Percentiles rank a stretch among this genome's conserved stretches.
Evolutionary conservation across 2,329 filamentous ascomycete genomes (phyloP).

Genomic region (Boeremia lycopersici): DNA sequence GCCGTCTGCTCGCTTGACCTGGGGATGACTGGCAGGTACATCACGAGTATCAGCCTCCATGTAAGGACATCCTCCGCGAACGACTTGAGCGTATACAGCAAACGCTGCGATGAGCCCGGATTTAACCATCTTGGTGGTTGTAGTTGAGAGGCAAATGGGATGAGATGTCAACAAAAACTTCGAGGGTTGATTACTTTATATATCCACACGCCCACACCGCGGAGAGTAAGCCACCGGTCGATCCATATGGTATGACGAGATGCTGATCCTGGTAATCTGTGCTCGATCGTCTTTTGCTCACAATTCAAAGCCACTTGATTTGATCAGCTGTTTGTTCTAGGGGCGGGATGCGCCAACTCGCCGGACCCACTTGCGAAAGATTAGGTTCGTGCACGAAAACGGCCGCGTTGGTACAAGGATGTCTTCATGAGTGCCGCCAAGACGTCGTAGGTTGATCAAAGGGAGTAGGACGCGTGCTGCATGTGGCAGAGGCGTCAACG

Average conservation of each 20-base stretch:
- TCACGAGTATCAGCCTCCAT: slow-evolving; percentile 42
- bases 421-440: slow-evolving; percentile 18
- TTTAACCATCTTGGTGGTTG: slow-evolving; percentile 32
- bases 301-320: slow-evolving; percentile 7
- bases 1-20: slow-evolving; percentile 35
- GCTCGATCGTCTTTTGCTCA: slow-evolving; percentile 6
- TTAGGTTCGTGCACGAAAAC: slow-evolving; percentile 12
- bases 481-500: slow-evolving; percentile 5
- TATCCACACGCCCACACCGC: neutral
- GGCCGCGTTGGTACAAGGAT: slow-evolving; percentile 16
- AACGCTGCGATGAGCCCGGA: slow-evolving; percentile 30
- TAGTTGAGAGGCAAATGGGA: neutral
- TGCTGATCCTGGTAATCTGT: neutral
- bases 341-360: slow-evolving; percentile 5
- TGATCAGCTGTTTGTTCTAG: slow-evolving; percentile 13
- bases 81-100: slow-evolving; percentile 30
- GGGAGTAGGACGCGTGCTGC: slow-evolving; percentile 11
- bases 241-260: slow-evolving; percentile 5
- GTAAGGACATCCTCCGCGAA: slow-evolving; percentile 42
- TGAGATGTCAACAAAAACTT: neutral
- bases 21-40: slow-evolving; percentile 37
- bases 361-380: slow-evolving; percentile 16
- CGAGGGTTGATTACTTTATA: slow-evolving; percentile 23
- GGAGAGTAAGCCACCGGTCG: neutral
- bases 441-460: slow-evolving; percentile 15